Conservation (phyloP, 225 moss, liverwort and hornwort genomes). For the Climacium dendroides region DNA sequence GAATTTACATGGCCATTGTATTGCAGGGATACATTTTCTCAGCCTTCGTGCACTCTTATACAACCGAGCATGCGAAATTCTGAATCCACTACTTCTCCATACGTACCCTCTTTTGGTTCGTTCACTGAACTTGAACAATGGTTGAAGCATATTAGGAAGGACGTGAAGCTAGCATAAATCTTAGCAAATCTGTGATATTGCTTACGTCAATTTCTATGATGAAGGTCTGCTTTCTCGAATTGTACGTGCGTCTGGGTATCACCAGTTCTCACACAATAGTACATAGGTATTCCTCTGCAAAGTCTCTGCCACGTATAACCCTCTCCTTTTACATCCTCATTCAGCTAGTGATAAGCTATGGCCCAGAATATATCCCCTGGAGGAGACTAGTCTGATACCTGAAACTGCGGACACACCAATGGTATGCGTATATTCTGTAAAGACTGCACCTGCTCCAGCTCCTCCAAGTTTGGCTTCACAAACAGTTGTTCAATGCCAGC, state of each 20-base stretch:
- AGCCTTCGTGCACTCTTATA: slow-evolving; percentile 80
- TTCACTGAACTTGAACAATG: not conserved
- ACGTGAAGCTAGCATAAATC: not conserved
- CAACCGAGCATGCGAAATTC: slow-evolving; percentile 85
- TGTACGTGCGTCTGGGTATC: not conserved
- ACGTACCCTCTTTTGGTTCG: slow-evolving; percentile 91
- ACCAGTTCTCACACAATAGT: not conserved
- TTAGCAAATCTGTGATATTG: not conserved
- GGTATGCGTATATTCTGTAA: slow-evolving; percentile 79
- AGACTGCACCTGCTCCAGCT: slow-evolving; percentile 71
- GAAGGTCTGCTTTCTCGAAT: not conserved
- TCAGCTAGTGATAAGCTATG: slow-evolving; percentile 92
- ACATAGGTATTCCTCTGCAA: not conserved
- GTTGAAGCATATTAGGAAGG: not conserved
- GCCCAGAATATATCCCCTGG: slow-evolving; percentile 95
- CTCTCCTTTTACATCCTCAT: not conserved
- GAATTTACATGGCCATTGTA: not conserved
- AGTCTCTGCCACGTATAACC: not conserved
- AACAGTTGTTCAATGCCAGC: slow-evolving; percentile 88
- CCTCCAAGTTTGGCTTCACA: slow-evolving; percentile 92
- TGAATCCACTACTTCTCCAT: slow-evolving; percentile 40
- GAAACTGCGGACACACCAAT: slow-evolving; percentile 52
- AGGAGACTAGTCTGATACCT: slow-evolving; percentile 46
- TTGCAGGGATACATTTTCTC: slow-evolving; percentile 81
- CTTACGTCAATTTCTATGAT: not conserved